Conservation (phyloP, 2,329 filamentous ascomycete genomes). For the Fusarium vanettenii region DNA sequence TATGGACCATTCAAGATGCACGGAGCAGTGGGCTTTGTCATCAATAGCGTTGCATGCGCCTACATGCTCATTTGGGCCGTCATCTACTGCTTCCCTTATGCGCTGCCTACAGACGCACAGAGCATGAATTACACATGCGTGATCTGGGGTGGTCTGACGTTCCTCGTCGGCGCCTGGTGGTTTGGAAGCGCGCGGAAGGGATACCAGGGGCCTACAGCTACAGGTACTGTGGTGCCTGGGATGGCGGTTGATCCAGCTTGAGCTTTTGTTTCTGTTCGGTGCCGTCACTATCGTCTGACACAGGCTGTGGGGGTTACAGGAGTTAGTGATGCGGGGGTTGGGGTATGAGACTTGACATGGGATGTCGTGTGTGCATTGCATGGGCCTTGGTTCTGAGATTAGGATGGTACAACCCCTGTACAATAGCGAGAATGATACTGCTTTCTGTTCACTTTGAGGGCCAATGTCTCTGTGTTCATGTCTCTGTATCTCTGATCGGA, state of each 20-base stretch:
- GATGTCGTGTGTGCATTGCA: not conserved
- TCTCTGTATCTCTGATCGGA: not conserved
- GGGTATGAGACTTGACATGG: not conserved
- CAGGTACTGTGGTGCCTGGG: slow-evolving; percentile 35
- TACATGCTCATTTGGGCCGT: slow-evolving; percentile 72
- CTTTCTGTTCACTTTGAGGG: not conserved
- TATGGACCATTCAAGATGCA: slow-evolving; percentile 71
- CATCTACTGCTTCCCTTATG: slow-evolving; percentile 71
- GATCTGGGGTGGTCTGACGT: slow-evolving; percentile 57
- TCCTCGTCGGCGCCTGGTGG: slow-evolving; percentile 57
- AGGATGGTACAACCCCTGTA: not conserved
- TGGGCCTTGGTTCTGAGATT: not conserved
- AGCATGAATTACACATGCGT: slow-evolving; percentile 66
- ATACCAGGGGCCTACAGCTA: slow-evolving; percentile 39
- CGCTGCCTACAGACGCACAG: slow-evolving; percentile 55
- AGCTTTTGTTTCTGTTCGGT: slow-evolving; percentile 1
- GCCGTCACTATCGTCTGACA: not conserved
- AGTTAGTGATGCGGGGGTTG: not conserved
- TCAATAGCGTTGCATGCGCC: slow-evolving; percentile 63
- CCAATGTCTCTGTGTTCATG: not conserved
- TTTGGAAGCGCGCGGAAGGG: slow-evolving; percentile 45
- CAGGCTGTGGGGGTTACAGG: not conserved
- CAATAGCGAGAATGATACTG: not conserved
- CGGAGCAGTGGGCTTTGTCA: slow-evolving; percentile 57
- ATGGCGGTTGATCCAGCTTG: slow-evolving; percentile 32